Evolutionary conservation across 176 grass and related monocot species (phyloP).

Genomic region (Eleusine coracana): DNA sequence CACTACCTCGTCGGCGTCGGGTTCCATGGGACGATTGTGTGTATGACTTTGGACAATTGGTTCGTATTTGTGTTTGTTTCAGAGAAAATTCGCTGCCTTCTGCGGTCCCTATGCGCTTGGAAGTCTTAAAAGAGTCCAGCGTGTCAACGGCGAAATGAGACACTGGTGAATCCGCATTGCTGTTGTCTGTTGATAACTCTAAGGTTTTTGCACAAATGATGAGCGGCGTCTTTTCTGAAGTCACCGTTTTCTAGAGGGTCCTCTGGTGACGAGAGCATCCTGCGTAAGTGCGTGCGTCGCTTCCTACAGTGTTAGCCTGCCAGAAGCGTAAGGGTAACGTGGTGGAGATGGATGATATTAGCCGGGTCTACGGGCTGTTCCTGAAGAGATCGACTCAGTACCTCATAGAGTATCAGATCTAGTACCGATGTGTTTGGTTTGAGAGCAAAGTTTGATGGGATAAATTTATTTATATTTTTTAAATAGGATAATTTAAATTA

Average conservation of each 20-base stretch:
- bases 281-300: too few relatives aligned
- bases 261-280: too few relatives aligned
- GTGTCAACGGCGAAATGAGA: too few relatives aligned
- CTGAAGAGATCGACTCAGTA: slow-evolving; percentile 86
- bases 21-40: background rate
- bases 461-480: too few relatives aligned
- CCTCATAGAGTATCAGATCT: slow-evolving; percentile 89
- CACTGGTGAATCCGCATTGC: too few relatives aligned
- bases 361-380: slow-evolving; percentile 82
- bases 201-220: too few relatives aligned
- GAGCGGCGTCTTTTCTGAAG: too few relatives aligned
- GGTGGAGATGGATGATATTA: slow-evolving; percentile 93
- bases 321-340: slow-evolving; percentile 82
- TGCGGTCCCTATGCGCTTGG: background rate
- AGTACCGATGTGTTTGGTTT: slow-evolving; percentile 35
- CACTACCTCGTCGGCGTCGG: background rate
- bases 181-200: too few relatives aligned
- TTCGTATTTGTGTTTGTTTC: background rate
- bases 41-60: background rate
- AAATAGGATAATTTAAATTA: too few relatives aligned
- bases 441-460: too few relatives aligned
- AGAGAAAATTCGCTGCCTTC: background rate
- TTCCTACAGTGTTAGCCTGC: slow-evolving; percentile 62
- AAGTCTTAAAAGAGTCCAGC: background rate
- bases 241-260: too few relatives aligned